Percentiles rank a stretch among this genome's conserved stretches.
Evolutionary conservation across 257 asterid genomes (phyloP).

Genomic region (Coffea eugenioides): DNA sequence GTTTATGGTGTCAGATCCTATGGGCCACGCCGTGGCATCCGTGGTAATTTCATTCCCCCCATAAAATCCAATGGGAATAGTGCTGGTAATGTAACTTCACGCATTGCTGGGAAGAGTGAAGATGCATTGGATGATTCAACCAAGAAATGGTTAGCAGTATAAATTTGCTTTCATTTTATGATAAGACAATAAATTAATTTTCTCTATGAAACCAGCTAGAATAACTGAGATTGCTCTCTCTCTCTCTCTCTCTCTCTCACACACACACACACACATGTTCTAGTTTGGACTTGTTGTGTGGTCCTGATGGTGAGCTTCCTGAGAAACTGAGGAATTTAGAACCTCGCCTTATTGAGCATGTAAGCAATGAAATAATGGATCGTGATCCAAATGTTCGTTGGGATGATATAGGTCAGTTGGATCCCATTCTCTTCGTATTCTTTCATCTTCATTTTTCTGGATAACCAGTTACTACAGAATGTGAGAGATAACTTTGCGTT

Average conservation of each 20-base stretch:
- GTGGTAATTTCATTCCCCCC: constrained; percentile 95
- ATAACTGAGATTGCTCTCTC: not conserved
- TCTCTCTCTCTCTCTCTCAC: not conserved
- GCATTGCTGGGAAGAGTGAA: constrained; percentile 72
- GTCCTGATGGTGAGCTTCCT: constrained; percentile 98
- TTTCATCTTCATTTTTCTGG: not conserved
- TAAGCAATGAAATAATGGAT: constrained; percentile 99
- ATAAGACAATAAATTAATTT: not conserved
- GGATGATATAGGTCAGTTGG: constrained; percentile 78
- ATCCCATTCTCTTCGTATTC: not conserved
- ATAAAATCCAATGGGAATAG: constrained; percentile 71
- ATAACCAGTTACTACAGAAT: not conserved
- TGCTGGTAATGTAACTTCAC: constrained; percentile 63
- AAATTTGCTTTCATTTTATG: not conserved
- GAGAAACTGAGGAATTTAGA: constrained; percentile 93
- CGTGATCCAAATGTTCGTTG: constrained; percentile 98
- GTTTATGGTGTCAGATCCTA: constrained; percentile 72
- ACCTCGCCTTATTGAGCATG: constrained; percentile 91
- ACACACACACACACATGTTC: constrained; percentile 2
- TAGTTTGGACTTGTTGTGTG: constrained; percentile 86
- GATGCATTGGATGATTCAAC: constrained; percentile 86
- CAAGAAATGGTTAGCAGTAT: constrained; percentile 61
- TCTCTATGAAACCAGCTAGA: not conserved
- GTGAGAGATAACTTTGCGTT: not conserved
- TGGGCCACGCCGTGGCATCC: constrained; percentile 84